phyloP scores from a whole-genome alignment of 106 monocot species.

The Allium sativum region DNA sequence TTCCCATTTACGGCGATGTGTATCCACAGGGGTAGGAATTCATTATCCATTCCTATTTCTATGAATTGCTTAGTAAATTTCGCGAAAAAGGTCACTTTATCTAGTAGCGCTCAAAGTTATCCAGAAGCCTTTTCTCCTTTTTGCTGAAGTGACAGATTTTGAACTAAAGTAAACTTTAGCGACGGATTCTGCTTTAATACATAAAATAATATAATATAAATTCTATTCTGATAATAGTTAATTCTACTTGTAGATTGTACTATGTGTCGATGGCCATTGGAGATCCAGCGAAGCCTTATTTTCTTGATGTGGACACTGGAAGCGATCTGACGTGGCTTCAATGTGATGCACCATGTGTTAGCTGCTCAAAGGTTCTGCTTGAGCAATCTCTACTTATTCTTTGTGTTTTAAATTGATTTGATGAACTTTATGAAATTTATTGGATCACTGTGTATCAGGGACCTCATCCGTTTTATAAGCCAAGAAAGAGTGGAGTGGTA shows the following conservation, averaged over 20 bases:
- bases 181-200: background rate
- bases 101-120: background rate
- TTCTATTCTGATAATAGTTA: too few relatives aligned
- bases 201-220: background rate
- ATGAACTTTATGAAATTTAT: background rate
- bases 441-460: constrained; percentile 20
- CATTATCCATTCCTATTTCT: too few relatives aligned
- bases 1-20: constrained; percentile 71
- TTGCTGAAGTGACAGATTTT: too few relatives aligned
- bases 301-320: constrained; percentile 86
- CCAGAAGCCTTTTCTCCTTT: too few relatives aligned
- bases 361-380: constrained; percentile 41
- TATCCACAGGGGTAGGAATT: constrained; percentile 66
- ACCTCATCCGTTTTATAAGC: constrained; percentile 71
- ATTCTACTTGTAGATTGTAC: constrained; percentile 5
- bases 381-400: background rate
- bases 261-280: constrained; percentile 58
- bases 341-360: constrained; percentile 87
- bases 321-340: constrained; percentile 98
- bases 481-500: constrained; percentile 44
- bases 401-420: background rate
- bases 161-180: background rate
- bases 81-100: background rate
- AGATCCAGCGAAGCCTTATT: constrained; percentile 79
- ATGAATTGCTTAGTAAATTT: too few relatives aligned